phyloP scores from a whole-genome alignment of 1,284 basidiomycete species.

The Leccinum subspadiceum region DNA sequence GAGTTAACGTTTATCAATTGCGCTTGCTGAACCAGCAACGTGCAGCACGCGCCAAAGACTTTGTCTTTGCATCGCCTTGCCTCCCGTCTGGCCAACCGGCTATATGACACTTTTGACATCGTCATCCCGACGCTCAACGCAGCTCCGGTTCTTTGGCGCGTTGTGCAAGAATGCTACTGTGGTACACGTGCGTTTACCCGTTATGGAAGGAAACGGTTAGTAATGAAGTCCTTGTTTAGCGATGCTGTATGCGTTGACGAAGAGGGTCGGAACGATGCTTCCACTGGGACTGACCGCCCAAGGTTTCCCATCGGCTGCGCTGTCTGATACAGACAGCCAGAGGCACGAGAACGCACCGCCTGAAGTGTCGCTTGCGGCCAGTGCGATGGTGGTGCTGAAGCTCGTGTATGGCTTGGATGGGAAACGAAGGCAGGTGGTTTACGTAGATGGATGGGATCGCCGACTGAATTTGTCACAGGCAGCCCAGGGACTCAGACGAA shows the following conservation, averaged over 20 bases:
- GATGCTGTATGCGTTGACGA: constrained; percentile 60
- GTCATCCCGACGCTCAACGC: constrained; percentile 76
- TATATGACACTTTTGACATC: constrained; percentile 57
- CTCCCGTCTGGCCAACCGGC: constrained; percentile 57
- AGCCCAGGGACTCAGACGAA: constrained; percentile 49
- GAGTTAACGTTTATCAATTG: constrained; percentile 13
- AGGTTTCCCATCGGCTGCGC: constrained; percentile 46
- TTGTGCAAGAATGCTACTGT: constrained; percentile 59
- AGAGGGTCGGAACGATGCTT: constrained; percentile 54
- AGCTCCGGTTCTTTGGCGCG: constrained; percentile 80
- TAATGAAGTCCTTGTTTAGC: constrained; percentile 39
- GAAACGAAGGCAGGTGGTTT: constrained; percentile 45
- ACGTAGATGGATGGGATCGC: constrained; percentile 4
- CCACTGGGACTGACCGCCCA: constrained; percentile 63
- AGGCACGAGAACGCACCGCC: constrained; percentile 65
- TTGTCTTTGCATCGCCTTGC: constrained; percentile 58
- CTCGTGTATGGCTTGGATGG: constrained; percentile 83
- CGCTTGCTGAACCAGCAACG: constrained; percentile 12
- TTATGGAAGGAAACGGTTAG: constrained; percentile 5
- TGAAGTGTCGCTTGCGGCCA: constrained; percentile 71
- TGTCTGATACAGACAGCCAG: constrained; percentile 43
- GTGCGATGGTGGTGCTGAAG: constrained; percentile 73
- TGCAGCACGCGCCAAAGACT: constrained; percentile 62
- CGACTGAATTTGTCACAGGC: constrained; percentile 36
- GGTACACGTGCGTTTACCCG: constrained; percentile 68